Evolutionary conservation across 768 basidiomycete genomes (phyloP), one percentile per base, ranked within the genome.

Genomic region (Cyathus striatus): DNA sequence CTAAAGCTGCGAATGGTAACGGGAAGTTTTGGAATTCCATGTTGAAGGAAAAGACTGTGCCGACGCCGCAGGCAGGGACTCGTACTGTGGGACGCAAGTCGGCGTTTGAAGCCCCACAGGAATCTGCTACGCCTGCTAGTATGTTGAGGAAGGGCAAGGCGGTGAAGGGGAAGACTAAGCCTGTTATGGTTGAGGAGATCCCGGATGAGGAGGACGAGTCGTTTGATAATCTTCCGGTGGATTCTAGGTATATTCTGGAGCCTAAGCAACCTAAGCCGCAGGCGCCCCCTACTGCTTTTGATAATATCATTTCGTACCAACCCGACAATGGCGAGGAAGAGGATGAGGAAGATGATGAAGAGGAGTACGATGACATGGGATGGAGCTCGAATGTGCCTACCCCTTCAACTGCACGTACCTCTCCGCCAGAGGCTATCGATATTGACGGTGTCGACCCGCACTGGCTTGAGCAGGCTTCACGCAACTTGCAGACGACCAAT

Each of bases 251-350:
- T 20, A 68, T 69, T 40, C 55, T 65, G 13, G 69, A 68, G 49
- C 72, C 70, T 3, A 69, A 68, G 45, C 71, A 68, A 48, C 72
- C 70, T 3, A 69, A 68, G 45, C 71, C 71, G 2, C 69, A 65
- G 41, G 60, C 63, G 13, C 64, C 68, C 9, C 49, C 62, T 9
- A 57, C 59, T 37, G 62, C 61, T 54, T 73, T 60, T 48, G 52
- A 64, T 18, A 58, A 59, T 1, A 66, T 72, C 44, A 57, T 72
- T 42, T 57, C 62, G 18, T 68, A 62, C 40, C 62, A 47, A 2
- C 50, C 47, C n/a, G 53, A 50, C 5, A 49, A 50, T 7, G 48
- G 40, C 2, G 51, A 49, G 2, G 48, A 43, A n/a, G 48, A 53
- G 33, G 57, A 56, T 4, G 35, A 49, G 2, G 55, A 55, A 21